These are phyloP conservation scores for Kwoniella newhampshirensis DNA, from an alignment of 768 basidiomycete species.

Conservation along the genomic window DNA sequence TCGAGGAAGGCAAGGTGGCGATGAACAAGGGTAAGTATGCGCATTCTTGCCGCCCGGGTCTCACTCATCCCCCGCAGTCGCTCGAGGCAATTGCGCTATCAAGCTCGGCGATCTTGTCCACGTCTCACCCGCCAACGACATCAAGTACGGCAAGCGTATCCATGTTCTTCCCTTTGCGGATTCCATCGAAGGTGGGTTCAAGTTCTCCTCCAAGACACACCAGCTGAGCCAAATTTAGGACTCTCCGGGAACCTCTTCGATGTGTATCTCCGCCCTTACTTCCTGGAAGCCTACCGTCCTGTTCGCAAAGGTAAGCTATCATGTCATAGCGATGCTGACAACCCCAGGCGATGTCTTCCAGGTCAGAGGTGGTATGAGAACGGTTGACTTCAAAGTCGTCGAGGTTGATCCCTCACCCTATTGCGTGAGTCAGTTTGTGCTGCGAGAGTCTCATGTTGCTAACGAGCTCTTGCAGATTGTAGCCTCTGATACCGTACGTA, in stretches of 20 bases:
- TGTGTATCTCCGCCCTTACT: slow-evolving; percentile 96
- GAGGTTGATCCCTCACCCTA: slow-evolving; percentile 97
- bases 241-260: slow-evolving; percentile 98
- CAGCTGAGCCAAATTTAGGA: slow-evolving; percentile 37
- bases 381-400: slow-evolving; percentile 98
- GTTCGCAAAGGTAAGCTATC: slow-evolving; percentile 46
- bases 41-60: not conserved
- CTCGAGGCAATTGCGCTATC: slow-evolving; percentile 97
- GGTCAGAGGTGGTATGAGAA: slow-evolving; percentile 95
- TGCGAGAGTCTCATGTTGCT: too few relatives aligned
- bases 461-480: slow-evolving; percentile 68
- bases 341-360: slow-evolving; percentile 99
- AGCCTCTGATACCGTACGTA: slow-evolving; percentile 96
- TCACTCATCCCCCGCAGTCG: slow-evolving; percentile 59
- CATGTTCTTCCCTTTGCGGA: slow-evolving; percentile 98
- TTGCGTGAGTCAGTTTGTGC: slow-evolving; percentile 57
- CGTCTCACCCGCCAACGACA: slow-evolving; percentile 92
- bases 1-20: slow-evolving; percentile 97
- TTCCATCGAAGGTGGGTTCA: slow-evolving; percentile 76
- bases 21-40: slow-evolving; percentile 83
- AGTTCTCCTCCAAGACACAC: not conserved
- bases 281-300: slow-evolving; percentile 74
- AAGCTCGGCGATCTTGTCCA: slow-evolving; percentile 96
- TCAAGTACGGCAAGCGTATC: slow-evolving; percentile 95
- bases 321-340: too few relatives aligned